A percentile compares a stretch with the other conserved stretches of the same genome.
Evolutionary conservation across 768 basidiomycete species (phyloP).

Genomic region (Mycena filopes): DNA sequence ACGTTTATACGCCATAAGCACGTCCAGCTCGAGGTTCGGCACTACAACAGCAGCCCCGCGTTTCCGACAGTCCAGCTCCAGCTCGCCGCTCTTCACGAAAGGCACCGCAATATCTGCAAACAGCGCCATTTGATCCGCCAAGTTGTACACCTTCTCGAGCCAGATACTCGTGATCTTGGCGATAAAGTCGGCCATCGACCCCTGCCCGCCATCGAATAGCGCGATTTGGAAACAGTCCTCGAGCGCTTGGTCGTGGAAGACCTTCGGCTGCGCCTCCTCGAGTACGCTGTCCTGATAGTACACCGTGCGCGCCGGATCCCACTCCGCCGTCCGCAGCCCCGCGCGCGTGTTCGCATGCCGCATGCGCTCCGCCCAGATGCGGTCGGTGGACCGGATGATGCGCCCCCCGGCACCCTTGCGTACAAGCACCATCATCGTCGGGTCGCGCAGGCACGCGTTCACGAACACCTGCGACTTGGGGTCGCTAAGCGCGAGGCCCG

Average conservation of each 20-base stretch:
- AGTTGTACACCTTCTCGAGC: slow-evolving; percentile 39
- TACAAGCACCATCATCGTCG: slow-evolving; percentile 44
- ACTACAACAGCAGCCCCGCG: slow-evolving; percentile 8
- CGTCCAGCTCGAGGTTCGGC: slow-evolving; percentile 33
- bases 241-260: slow-evolving; percentile 30
- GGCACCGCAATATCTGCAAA: slow-evolving; percentile 34
- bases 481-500: slow-evolving; percentile 41
- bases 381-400: slow-evolving; percentile 37
- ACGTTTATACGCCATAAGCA: slow-evolving; percentile 34
- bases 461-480: slow-evolving; percentile 42
- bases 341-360: slow-evolving; percentile 41
- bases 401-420: slow-evolving; percentile 42
- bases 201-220: slow-evolving; percentile 40
- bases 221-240: slow-evolving; percentile 44
- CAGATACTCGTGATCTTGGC: slow-evolving; percentile 40
- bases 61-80: slow-evolving; percentile 33
- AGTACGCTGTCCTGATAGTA: slow-evolving; percentile 37
- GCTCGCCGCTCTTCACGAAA: slow-evolving; percentile 39
- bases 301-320: slow-evolving; percentile 37
- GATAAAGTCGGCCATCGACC: slow-evolving; percentile 43
- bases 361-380: slow-evolving; percentile 42
- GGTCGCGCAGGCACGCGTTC: slow-evolving; percentile 43
- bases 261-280: slow-evolving; percentile 37
- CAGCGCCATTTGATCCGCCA: slow-evolving; percentile 35
- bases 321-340: slow-evolving; percentile 36